Base-by-base conservation (phyloP, 2,329 filamentous ascomycete genomes). In the Daldinia eschscholtzii region DNA sequence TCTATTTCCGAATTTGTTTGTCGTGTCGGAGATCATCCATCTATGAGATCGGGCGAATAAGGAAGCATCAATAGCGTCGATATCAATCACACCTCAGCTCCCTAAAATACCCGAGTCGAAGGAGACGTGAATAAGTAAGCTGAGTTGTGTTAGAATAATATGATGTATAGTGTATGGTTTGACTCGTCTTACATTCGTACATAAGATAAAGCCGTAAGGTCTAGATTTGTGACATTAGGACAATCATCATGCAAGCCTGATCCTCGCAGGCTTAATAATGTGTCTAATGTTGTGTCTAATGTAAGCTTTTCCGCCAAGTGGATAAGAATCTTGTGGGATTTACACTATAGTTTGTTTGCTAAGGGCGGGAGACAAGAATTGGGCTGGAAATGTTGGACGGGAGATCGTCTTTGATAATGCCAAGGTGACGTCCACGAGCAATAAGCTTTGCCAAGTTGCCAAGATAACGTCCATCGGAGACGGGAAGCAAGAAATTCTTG, bases 391-490 rank as follows among this genome's bases (percentile, higher is more conserved):
- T 55, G 57, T n/a, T 41, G 44, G 56, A 70, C 57, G 53, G 71
- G 64, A 73, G 61, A 58, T 62, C 52, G 56, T 52, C 58, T 63
- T 64, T 63, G 65, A 70, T 67, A 63, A 66, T 70, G 73, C 75
- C 73, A 76, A 76, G 72, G 28, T 55, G 64, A 58, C 37, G 57
- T 65, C 76, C 77, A 78, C 74, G 76, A 74, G 74, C 68, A 75
- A 78, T 71, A 79, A 79, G 78, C 78, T 79, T 79, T 78, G 78
- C 78, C 78, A 79, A 79, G 78, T 60, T 59, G 73, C 64, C 67
- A 67, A 73, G 72, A 64, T 42, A 57, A 66, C 67, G 62, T 55
- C 64, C 65, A 71, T 55, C 65, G 64, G 55, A 62, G 64, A 57
- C 67, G 63, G 39, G 60, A 69, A 65, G 64, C 61, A 70, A 70